Base-by-base conservation (phyloP, 1,139 yeast genomes). In the Debaryomycetaceae sp. region DNA sequence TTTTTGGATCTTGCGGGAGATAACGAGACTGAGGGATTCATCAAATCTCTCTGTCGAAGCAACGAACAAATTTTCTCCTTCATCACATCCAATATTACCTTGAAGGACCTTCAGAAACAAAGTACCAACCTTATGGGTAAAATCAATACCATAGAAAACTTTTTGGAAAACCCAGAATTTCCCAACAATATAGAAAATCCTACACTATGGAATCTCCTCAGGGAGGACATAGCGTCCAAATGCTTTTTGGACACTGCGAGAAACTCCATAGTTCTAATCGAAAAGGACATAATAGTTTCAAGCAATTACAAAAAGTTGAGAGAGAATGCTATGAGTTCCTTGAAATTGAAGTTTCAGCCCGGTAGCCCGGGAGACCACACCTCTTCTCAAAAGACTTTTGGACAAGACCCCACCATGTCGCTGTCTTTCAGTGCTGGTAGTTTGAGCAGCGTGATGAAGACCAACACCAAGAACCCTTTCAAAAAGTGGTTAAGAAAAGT, bases 21-120 rank as follows among this genome's bases (percentile, higher is more conserved):
- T 45, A 67, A 70, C 48, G 78, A 73, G 49, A 71, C 78, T 7
- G 78, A 74, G 50, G 75, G 80, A n/a, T 74, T 78, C 48, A 67
- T 78, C 44, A 78, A 76, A 47, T 68, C 78, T 41, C 69, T 77
- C 43, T 63, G 76, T 43, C 64, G 75, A 38, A 65, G 67, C 50
- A 69, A 73, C 53, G 78, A 72, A 48, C 70, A 72, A 44, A 68
- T 75, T 22, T 74, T 74, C 49, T 70, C 76, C 34, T 75, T 72
- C 56, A 73, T 74, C 37, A 69, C 69, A 6, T 69, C 76, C 38
- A 74, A 71, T 51, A 69, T 77, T 39, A 71, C 78, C 0, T 58
- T 78, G 37, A 66, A 65, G 42, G 83, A 79, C 48, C 52, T 79
- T 34, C 78, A 72, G 52, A 71, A 73, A 46, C 76, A 76, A 50